Evolutionary conservation across 371 early-diverging fungal species (phyloP).

Genomic region (Haplosporangium sp.): DNA sequence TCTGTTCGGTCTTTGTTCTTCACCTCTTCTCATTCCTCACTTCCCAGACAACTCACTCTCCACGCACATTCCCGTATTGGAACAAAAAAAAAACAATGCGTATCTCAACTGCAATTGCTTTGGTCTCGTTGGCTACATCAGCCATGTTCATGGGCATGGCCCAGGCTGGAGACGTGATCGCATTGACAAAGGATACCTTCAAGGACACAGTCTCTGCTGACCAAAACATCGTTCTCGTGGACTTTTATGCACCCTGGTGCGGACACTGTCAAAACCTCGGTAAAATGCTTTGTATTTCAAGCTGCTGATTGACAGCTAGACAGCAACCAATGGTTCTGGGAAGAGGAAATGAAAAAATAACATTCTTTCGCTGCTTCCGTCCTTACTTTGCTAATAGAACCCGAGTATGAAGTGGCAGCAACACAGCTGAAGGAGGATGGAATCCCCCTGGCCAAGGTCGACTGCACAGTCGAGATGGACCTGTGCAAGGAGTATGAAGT

Average conservation of each 20-base stretch:
- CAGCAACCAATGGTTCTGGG: not conserved
- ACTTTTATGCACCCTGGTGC: slow-evolving; percentile 96
- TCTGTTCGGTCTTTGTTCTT: not conserved
- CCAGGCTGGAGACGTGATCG: slow-evolving; percentile 59
- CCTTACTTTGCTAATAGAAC: slow-evolving; percentile 63
- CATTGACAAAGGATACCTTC: slow-evolving; percentile 75
- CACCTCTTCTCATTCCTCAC: not conserved
- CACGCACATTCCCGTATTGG: not conserved
- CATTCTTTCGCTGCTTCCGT: not conserved
- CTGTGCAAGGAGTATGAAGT: slow-evolving; percentile 84
- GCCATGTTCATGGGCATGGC: not conserved
- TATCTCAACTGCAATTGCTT: slow-evolving; percentile 24
- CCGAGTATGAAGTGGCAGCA: slow-evolving; percentile 92
- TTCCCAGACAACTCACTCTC: not conserved
- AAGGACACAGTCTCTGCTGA: slow-evolving; percentile 61
- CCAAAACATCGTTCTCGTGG: slow-evolving; percentile 82
- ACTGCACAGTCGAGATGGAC: slow-evolving; percentile 86
- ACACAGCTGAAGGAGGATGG: slow-evolving; percentile 71
- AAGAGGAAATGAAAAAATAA: not conserved
- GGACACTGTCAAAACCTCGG: slow-evolving; percentile 89
- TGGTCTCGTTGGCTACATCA: slow-evolving; percentile 17
- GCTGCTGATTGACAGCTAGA: not conserved
- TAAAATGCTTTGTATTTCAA: slow-evolving; percentile 29
- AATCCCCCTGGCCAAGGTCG: slow-evolving; percentile 89
- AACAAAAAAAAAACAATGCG: slow-evolving; percentile 9